Evolutionary conservation across 106 monocot species (phyloP).

Genomic region (Dactylorhiza incarnata): DNA sequence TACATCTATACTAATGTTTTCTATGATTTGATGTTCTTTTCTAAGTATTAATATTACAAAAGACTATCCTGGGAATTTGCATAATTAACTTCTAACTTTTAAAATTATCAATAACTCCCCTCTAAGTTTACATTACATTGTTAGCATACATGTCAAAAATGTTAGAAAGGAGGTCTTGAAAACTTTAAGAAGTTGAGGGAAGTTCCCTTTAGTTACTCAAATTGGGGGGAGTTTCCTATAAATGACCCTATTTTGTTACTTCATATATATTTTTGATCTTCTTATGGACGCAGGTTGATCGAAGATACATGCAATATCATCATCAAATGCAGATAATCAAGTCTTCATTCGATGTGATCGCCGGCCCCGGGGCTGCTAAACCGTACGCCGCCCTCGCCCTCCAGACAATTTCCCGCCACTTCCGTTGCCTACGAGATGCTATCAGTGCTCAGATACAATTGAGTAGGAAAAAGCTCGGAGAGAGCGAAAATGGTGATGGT

Average conservation of each 20-base stretch:
- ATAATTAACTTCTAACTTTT: too few species aligned
- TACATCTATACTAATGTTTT: background rate
- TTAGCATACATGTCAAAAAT: too few species aligned
- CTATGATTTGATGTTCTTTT: background rate
- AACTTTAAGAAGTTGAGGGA: too few species aligned
- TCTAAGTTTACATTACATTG: too few species aligned
- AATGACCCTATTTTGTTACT: too few species aligned
- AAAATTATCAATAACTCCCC: too few species aligned
- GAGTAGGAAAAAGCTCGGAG: conserved; percentile 51
- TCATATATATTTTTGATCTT: background rate
- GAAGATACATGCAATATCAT: conserved; percentile 77
- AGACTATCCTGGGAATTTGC: too few species aligned
- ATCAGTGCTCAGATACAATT: conserved; percentile 63
- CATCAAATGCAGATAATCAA: conserved; percentile 81
- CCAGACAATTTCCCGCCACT: conserved; percentile 82
- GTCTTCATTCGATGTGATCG: conserved; percentile 69
- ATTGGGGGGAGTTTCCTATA: too few species aligned
- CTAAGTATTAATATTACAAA: too few species aligned
- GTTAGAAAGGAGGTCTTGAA: too few species aligned
- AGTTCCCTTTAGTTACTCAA: too few species aligned
- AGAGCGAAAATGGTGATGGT: conserved; percentile 36
- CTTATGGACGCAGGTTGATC: conserved; percentile 44
- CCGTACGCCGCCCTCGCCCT: conserved; percentile 78
- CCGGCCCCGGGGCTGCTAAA: conserved; percentile 61
- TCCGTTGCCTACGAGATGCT: conserved; percentile 77